These are phyloP conservation scores for Solidago caesia DNA, from an alignment of 129 eudicot species.

Conservation along the genomic window DNA sequence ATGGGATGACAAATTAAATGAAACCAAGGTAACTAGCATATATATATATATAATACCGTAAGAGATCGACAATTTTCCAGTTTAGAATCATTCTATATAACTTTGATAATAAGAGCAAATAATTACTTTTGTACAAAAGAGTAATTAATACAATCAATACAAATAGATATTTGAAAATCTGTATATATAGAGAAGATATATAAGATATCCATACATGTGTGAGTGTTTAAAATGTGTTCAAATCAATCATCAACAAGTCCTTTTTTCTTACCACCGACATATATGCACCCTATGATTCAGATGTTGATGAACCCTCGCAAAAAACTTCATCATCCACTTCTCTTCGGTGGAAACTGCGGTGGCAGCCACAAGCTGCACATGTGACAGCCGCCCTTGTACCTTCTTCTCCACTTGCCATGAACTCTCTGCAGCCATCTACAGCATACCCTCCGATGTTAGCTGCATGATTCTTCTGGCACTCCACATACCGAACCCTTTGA, in stretches of 20 bases:
- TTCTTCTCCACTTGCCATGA: conserved; percentile 69
- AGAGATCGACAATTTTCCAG: neutral
- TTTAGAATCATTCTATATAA: conserved; percentile 15
- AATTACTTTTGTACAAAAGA: conserved; percentile 33
- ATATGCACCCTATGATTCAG: conserved; percentile 27
- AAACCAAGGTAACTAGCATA: no score
- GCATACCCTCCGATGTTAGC: conserved; percentile 49
- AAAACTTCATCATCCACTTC: conserved; percentile 59
- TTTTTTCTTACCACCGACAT: conserved; percentile 9
- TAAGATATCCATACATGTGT: conserved; percentile 27
- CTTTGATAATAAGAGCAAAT: conserved; percentile 10
- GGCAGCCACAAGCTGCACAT: conserved; percentile 95
- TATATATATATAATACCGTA: neutral
- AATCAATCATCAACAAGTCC: conserved; percentile 16
- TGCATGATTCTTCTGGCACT: conserved; percentile 49
- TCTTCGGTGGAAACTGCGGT: conserved; percentile 78
- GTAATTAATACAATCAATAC: conserved; percentile 29
- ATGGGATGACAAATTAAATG: no score
- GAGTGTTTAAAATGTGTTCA: conserved; percentile 26
- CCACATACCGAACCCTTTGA: conserved; percentile 36
- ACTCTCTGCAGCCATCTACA: conserved; percentile 43
- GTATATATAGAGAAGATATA: conserved; percentile 20
- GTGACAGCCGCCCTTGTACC: conserved; percentile 51
- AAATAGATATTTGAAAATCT: conserved; percentile 8
- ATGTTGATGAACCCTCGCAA: conserved; percentile 54